These are phyloP conservation scores for Boletus sp. DNA, from an alignment of 768 basidiomycete species.

Conservation along the genomic window DNA sequence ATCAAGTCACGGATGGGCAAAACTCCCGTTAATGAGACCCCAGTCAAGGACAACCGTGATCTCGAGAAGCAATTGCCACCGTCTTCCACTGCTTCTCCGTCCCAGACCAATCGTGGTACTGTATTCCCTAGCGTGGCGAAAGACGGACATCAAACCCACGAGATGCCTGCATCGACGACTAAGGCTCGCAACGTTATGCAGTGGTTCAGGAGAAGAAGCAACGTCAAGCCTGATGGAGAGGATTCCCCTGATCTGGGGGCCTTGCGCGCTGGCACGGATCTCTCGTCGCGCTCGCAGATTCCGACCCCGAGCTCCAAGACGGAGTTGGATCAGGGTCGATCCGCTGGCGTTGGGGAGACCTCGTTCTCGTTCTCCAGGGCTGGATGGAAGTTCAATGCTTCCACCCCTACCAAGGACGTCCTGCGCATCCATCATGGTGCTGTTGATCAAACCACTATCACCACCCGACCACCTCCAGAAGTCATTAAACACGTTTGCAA, in stretches of 20 bases:
- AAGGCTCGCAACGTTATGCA: conserved; percentile 97
- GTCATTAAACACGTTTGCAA: conserved; percentile 84
- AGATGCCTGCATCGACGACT: conserved; percentile 70
- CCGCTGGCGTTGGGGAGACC: conserved; percentile 22
- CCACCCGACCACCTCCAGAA: conserved; percentile 77
- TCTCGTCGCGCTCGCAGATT: conserved; percentile 31
- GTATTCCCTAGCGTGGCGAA: conserved; percentile 29
- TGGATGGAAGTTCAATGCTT: conserved; percentile 33
- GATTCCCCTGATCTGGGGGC: conserved; percentile 12
- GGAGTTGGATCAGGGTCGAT: conserved; percentile 21
- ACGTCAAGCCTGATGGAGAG: conserved; percentile 34
- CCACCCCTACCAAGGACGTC: conserved; percentile 41
- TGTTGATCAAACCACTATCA: conserved; percentile 87
- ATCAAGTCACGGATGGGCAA: conserved; percentile 38
- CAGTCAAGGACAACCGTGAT: conserved; percentile 45
- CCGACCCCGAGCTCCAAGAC: conserved; percentile 29
- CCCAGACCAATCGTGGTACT: conserved; percentile 24
- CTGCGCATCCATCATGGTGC: conserved; percentile 89
- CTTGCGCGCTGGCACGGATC: conserved; percentile 20
- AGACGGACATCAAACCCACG: conserved; percentile 28
- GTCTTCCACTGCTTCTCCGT: conserved; percentile 32
- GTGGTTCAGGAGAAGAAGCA: conserved; percentile 88
- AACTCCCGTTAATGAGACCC: conserved; percentile 31
- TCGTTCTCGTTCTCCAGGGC: conserved; percentile 41
- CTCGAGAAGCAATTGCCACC: conserved; percentile 35